These are phyloP conservation scores for Fusarium proliferatum DNA, from an alignment of 2,329 filamentous ascomycete species.

Conservation along the genomic window DNA sequence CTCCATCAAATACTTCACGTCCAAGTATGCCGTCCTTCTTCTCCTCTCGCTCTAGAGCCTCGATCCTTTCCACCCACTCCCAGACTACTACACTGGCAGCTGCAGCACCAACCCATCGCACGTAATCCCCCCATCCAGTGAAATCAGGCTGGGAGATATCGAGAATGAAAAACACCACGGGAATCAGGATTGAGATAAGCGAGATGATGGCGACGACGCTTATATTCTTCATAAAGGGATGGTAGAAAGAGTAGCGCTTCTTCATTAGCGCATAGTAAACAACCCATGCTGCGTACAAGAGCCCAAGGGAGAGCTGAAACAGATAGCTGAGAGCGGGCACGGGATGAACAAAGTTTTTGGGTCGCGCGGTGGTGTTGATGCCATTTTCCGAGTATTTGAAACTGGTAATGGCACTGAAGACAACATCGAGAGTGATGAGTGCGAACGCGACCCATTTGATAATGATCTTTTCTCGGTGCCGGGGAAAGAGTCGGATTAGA, in stretches of 20 bases:
- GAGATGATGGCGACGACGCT: constrained; percentile 82
- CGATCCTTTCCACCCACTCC: constrained; percentile 97
- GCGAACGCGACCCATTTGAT: constrained; percentile 99
- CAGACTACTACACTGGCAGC: constrained; percentile 96
- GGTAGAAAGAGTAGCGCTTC: constrained; percentile 89
- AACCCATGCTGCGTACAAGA: constrained; percentile 93
- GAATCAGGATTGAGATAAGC: constrained; percentile 83
- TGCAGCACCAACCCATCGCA: constrained; percentile 94
- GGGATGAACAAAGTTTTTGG: constrained; percentile 84
- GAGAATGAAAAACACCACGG: constrained; percentile 91
- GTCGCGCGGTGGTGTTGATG: constrained; percentile 67
- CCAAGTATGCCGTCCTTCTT: constrained; percentile 94
- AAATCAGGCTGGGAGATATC: constrained; percentile 89
- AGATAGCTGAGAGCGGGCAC: constrained; percentile 92
- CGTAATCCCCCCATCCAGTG: constrained; percentile 94
- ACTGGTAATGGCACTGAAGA: constrained; percentile 92
- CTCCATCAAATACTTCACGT: constrained; percentile 90
- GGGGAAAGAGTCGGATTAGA: constrained; percentile 92
- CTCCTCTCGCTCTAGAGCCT: constrained; percentile 90
- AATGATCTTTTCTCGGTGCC: constrained; percentile 96
- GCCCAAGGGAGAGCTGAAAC: constrained; percentile 86
- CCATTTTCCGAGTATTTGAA: constrained; percentile 70
- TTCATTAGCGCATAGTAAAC: constrained; percentile 95
- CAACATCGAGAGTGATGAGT: constrained; percentile 88
- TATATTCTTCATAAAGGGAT: constrained; percentile 91